Base-by-base conservation (phyloP, 148 eudicot species). In the Amaranthus palmeri region DNA sequence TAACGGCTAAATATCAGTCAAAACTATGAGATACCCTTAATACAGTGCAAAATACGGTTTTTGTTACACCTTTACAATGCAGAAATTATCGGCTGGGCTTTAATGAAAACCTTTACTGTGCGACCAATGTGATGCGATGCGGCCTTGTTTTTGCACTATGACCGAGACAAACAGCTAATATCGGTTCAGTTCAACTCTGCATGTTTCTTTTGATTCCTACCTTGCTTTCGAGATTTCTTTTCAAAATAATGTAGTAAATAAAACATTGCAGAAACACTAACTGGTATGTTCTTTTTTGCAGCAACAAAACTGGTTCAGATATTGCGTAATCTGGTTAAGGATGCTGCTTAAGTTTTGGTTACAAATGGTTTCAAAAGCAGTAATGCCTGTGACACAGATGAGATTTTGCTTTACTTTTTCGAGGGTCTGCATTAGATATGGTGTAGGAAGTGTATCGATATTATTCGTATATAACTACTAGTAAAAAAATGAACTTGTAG, bases 271-370 rank as follows among this genome's bases (percentile, higher is more conserved):
- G 44, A 14, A 12, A 67, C 10, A 57, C 25, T 67, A 11, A 10
- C 18, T 70, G 12, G 7, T 44, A 8, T 56, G 42, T 18, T 70
- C 58, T 46, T 44, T 70, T 70, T 46, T 44, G 54, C 64, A 57
- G 61, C 36, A 44, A 13, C 9, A 45, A 10, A 8, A 55, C 10
- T 14, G 47, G 71, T 6, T 6, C 41, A 52, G 10, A 52, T 36
- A 18, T 44, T 70, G n/a, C 47, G 15, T 7, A 7, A 57, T 56
- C 25, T 8, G 17, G 57, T 7, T 14, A 46, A 70, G 40, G 42
- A 46, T 57, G 54, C 54, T 70, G n/a, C 68, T 53, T n/a, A 12
- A 41, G 53, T 65, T 13, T 65, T 65, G 68, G 36, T 65, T 17
- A 9, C 25, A 47, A 65, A 40, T 63, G 48, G 17, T 43, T 61